Evolutionary conservation across 495 filamentous ascomycete species (phyloP), one percentile per base, ranked within the genome.

Genomic region (Penicillium manginii): DNA sequence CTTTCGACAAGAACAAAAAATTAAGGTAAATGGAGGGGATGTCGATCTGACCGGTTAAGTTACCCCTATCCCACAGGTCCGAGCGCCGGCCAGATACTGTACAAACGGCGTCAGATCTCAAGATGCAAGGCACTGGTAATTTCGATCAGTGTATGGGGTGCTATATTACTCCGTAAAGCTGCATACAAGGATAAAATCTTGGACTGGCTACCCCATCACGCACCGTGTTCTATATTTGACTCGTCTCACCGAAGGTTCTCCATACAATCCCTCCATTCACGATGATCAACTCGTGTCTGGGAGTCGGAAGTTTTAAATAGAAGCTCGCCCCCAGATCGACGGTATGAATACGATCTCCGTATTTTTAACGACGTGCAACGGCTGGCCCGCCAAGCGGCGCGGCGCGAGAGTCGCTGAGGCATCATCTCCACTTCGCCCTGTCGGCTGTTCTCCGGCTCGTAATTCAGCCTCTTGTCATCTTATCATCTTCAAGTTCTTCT

Each of bases 401-500:
- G 54, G 54, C 53, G 29, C 53, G 11, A 56, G n/a, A n/a, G n/a
- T 56, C 21, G 31, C 26, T 19, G 40, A 43, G 40, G n/a, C 54
- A 18, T 50, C 54, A 50, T 50, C 54, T 49, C 33, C 54, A 55
- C 53, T 19, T 23, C 40, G 19, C 3, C 53, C 53, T 47, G 53
- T 55, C 53, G 53, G 53, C 42, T 55, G 40, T 22, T 47, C 45
- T 47, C 45, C 45, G 45, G 40, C 40, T 21, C 40, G 40, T 43
- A 17, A 47, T 47, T 47, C 45, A 47, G 45, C 45, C 45, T 22
- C 45, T 47, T 47, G 19, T 47, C 15, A 47, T 47, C 14, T 47
- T 47, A 2, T n/a, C 45, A n/a, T 26, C 45, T 26, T 47, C 35
- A 14, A n/a, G 40, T 43, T 18, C 40, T 43, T n/a, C 15, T n/a